A percentile compares a stretch with the other conserved stretches of the same genome.
phyloP scores from a whole-genome alignment of 176 grass and related monocot species.

The Pontederia crassipes region DNA sequence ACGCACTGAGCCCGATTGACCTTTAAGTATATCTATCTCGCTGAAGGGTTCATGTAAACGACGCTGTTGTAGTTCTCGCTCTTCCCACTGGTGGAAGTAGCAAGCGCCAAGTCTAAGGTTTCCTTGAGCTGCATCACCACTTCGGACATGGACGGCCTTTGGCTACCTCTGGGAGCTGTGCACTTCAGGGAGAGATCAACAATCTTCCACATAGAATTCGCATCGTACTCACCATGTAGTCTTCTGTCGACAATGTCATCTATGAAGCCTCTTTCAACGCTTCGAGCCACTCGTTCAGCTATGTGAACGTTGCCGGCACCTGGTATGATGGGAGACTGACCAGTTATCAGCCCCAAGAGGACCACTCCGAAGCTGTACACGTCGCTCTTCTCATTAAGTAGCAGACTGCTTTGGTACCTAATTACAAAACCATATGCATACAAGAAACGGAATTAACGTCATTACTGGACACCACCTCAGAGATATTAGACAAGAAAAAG shows the following conservation, averaged over 20 bases:
- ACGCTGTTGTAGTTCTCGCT: too few species aligned
- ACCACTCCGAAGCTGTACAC: too few species aligned
- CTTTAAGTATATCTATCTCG: too few species aligned
- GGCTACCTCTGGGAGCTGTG: neutral
- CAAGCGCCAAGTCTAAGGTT: neutral
- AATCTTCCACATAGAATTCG: conserved; percentile 29
- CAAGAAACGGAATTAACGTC: too few species aligned
- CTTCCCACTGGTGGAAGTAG: too few species aligned
- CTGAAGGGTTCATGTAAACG: too few species aligned
- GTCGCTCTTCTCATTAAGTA: conserved; percentile 32
- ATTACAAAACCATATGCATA: too few species aligned
- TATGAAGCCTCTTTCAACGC: neutral
- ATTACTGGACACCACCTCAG: too few species aligned
- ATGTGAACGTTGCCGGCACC: neutral
- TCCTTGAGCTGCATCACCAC: conserved; percentile 23
- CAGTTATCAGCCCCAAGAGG: conserved; percentile 6
- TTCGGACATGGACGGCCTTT: conserved; percentile 4
- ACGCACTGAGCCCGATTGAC: too few species aligned
- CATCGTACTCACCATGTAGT: conserved; percentile 13
- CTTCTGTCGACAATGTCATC: conserved; percentile 20
- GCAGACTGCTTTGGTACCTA: neutral
- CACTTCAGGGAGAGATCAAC: conserved; percentile 22
- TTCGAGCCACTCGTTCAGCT: neutral
- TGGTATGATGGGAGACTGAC: conserved; percentile 1
- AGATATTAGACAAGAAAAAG: too few species aligned